Evolutionary conservation across 2,329 filamentous ascomycete genomes (phyloP).

Genomic region (Davidsoniella neocaledoniae): DNA sequence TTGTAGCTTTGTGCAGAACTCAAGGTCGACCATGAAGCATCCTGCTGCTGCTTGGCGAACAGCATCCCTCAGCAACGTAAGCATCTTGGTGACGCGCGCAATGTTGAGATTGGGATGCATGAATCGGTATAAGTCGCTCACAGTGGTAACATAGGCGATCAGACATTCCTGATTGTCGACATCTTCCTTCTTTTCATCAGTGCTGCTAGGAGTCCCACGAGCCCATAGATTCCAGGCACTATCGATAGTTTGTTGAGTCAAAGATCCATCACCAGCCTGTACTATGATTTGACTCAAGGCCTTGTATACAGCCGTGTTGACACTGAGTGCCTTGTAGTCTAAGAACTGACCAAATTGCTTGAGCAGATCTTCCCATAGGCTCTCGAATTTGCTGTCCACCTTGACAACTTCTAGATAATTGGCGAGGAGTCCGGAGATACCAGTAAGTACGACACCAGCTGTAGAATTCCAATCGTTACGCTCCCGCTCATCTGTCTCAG

Average conservation of each 20-base stretch:
- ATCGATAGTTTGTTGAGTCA: conserved; percentile 37
- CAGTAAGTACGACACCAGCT: conserved; percentile 55
- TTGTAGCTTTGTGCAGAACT: conserved; percentile 58
- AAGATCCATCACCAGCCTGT: conserved; percentile 26
- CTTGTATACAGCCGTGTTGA: conserved; percentile 55
- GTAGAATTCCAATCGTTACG: conserved; percentile 54
- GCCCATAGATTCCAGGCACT: conserved; percentile 56
- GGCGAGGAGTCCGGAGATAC: conserved; percentile 55
- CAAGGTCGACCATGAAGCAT: conserved; percentile 54
- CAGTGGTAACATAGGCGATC: conserved; percentile 64
- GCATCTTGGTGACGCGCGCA: conserved; percentile 47
- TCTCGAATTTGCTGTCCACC: conserved; percentile 46
- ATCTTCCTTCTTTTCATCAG: conserved; percentile 19
- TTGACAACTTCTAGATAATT: conserved; percentile 61
- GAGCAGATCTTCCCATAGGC: conserved; percentile 61
- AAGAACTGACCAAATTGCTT: conserved; percentile 49
- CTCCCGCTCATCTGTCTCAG: conserved; percentile 23
- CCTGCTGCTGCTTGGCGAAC: conserved; percentile 53
- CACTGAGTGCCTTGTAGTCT: conserved; percentile 46
- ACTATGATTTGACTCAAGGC: conserved; percentile 48
- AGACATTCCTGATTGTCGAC: conserved; percentile 64
- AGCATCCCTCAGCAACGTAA: conserved; percentile 53
- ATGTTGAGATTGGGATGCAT: conserved; percentile 46
- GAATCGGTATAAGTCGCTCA: conserved; percentile 64
- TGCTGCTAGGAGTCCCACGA: conserved; percentile 28